phyloP scores from a whole-genome alignment of 257 asterid genomes.

The Solanum chilense region DNA sequence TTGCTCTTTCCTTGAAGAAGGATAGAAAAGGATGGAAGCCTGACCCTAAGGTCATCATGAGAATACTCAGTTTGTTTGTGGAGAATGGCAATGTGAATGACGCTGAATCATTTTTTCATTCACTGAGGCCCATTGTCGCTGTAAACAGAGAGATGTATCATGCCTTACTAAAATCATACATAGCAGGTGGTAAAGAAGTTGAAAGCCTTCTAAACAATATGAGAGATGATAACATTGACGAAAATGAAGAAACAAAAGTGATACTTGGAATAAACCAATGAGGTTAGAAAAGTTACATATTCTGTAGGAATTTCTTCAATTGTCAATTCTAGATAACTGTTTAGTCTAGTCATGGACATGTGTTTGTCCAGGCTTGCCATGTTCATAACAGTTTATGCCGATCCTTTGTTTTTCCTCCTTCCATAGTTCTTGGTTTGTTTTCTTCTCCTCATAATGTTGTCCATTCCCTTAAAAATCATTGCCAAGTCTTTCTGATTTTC shows the following conservation, averaged over 20 bases:
- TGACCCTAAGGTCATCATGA: slow-evolving; percentile 18
- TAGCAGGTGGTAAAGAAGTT: slow-evolving; percentile 27
- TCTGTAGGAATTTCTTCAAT: neutral
- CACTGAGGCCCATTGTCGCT: slow-evolving; percentile 19
- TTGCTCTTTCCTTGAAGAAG: slow-evolving; percentile 28
- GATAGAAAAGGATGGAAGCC: slow-evolving; percentile 19
- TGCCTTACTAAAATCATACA: slow-evolving; percentile 19
- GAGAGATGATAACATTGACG: slow-evolving; percentile 35
- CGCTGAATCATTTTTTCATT: slow-evolving; percentile 10
- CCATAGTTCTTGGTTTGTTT: neutral
- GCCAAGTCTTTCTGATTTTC: neutral
- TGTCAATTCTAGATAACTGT: neutral
- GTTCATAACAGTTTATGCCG: neutral
- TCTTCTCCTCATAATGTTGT: neutral
- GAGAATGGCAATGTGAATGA: slow-evolving; percentile 32
- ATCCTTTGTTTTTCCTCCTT: neutral
- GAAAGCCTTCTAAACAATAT: slow-evolving; percentile 17
- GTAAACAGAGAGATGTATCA: slow-evolving; percentile 32
- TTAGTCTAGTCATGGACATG: neutral
- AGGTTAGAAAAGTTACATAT: neutral
- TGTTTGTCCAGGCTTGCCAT: neutral
- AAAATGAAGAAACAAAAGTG: slow-evolving; percentile 37
- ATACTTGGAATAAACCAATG: slow-evolving; percentile 15
- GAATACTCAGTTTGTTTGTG: slow-evolving; percentile 23
- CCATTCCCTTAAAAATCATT: neutral